These are phyloP conservation scores for Colletotrichum eremochloae DNA, from an alignment of 2,329 filamentous ascomycete species.

Conservation along the genomic window DNA sequence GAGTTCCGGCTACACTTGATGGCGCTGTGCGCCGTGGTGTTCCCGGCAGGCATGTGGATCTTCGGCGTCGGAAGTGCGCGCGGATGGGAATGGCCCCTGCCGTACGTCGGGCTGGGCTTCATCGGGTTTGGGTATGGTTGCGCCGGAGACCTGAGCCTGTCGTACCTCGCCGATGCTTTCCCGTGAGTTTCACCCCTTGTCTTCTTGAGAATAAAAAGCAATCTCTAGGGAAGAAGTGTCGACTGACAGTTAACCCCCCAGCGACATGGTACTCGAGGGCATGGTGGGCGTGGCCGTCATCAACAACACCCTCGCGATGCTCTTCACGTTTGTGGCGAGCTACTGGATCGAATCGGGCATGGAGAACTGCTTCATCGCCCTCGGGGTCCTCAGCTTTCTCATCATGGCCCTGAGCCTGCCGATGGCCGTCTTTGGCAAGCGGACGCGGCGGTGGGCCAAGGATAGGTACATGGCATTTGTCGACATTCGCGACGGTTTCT, in stretches of 20 bases:
- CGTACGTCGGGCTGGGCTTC: conserved; percentile 68
- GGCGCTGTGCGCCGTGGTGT: conserved; percentile 62
- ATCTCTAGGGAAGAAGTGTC: neutral
- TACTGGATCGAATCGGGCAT: conserved; percentile 63
- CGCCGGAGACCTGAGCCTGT: conserved; percentile 67
- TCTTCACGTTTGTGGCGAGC: conserved; percentile 66
- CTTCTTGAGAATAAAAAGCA: neutral
- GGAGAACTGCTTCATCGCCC: conserved; percentile 63
- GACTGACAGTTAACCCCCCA: neutral
- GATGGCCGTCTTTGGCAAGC: conserved; percentile 68
- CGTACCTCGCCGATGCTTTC: conserved; percentile 68
- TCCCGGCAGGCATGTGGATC: conserved; percentile 64
- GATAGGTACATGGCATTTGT: conserved; percentile 61
- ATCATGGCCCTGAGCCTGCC: conserved; percentile 64
- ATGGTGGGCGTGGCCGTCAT: conserved; percentile 71
- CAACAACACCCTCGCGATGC: conserved; percentile 67
- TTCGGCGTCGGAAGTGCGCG: conserved; percentile 66
- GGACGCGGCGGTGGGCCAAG: conserved; percentile 61
- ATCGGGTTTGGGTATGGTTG: conserved; percentile 72
- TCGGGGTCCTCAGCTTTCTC: conserved; percentile 64
- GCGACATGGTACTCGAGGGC: conserved; percentile 67
- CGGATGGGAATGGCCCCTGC: conserved; percentile 65
- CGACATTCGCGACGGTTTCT: conserved; percentile 59
- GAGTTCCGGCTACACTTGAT: conserved; percentile 67
- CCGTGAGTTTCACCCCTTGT: conserved; percentile 47